Conservation (phyloP, 2,329 filamentous ascomycete genomes). For the Penicillium sp. region DNA sequence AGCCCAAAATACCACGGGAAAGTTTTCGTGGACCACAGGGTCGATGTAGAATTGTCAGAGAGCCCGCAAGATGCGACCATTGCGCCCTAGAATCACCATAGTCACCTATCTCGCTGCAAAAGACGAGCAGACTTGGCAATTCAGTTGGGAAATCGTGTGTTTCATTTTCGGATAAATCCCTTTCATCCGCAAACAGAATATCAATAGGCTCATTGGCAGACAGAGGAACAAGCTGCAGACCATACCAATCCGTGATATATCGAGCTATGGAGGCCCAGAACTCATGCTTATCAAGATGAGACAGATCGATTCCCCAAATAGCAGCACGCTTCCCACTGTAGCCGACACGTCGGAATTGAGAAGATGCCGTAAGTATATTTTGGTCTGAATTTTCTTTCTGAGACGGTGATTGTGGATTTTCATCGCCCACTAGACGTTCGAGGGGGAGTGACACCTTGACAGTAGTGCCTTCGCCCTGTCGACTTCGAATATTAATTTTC, state of each 20-base stretch:
- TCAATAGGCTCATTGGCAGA: slow-evolving; percentile 9
- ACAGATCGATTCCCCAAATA: slow-evolving; percentile 3
- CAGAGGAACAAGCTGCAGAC: slow-evolving; percentile 29
- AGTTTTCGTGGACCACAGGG: slow-evolving; percentile 41
- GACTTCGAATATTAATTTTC: slow-evolving; percentile 10
- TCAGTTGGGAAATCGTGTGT: not conserved
- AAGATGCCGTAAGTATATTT: not conserved
- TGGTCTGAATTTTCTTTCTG: not conserved
- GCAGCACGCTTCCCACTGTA: not conserved
- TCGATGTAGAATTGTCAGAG: slow-evolving; percentile 7
- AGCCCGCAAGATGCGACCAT: not conserved
- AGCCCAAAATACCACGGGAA: not conserved
- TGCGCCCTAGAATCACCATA: not conserved
- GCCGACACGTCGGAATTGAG: not conserved
- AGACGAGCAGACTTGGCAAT: not conserved
- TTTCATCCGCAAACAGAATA: not conserved
- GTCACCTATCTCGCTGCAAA: not conserved
- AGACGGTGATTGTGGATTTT: slow-evolving; percentile 4
- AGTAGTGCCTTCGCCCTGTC: slow-evolving; percentile 8
- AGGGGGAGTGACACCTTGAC: slow-evolving; percentile 2
- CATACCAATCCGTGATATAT: slow-evolving; percentile 36
- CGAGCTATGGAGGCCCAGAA: slow-evolving; percentile 23
- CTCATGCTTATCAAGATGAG: slow-evolving; percentile 3
- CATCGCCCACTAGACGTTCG: slow-evolving; percentile 2
- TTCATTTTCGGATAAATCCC: not conserved